phyloP scores from a whole-genome alignment of 768 basidiomycete genomes.

The Ramaria sp. region DNA sequence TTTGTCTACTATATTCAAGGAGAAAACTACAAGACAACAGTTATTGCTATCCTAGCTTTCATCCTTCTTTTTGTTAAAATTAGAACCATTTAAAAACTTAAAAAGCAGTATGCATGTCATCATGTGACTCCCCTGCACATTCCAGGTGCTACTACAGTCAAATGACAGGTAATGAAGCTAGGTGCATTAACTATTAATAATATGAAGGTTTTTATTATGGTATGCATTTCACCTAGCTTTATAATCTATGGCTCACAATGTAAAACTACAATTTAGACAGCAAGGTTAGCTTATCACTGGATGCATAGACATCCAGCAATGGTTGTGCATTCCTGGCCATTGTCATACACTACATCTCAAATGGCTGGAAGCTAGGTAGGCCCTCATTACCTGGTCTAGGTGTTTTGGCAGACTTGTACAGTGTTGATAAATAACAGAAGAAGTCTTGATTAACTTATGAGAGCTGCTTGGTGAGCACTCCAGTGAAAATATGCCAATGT shows the following conservation, averaged over 20 bases:
- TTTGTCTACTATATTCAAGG: too few species aligned
- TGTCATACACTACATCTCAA: conserved; percentile 5
- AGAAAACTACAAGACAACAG: too few species aligned
- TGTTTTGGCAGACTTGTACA: neutral
- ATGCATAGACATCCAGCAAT: conserved; percentile 10
- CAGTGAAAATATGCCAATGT: conserved; percentile 26
- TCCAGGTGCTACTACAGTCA: conserved; percentile 8
- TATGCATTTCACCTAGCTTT: neutral
- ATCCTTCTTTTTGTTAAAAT: too few species aligned
- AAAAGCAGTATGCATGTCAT: too few species aligned
- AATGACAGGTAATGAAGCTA: conserved; percentile 13
- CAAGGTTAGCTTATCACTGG: conserved; percentile 8
- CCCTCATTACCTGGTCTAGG: neutral
- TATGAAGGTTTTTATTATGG: conserved; percentile 12
- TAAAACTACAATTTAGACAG: neutral
- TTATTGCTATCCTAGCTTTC: too few species aligned
- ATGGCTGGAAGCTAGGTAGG: neutral
- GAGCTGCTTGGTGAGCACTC: conserved; percentile 25
- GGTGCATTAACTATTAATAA: conserved; percentile 9
- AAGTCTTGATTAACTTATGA: conserved; percentile 26
- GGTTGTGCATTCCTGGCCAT: conserved; percentile 9
- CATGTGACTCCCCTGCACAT: neutral
- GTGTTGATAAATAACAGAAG: conserved; percentile 16
- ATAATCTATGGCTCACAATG: neutral
- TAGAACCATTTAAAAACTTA: too few species aligned